Percentiles rank a stretch among this genome's conserved stretches.
Conservation (phyloP, 441 rosid species). For the Erodium texanum region DNA sequence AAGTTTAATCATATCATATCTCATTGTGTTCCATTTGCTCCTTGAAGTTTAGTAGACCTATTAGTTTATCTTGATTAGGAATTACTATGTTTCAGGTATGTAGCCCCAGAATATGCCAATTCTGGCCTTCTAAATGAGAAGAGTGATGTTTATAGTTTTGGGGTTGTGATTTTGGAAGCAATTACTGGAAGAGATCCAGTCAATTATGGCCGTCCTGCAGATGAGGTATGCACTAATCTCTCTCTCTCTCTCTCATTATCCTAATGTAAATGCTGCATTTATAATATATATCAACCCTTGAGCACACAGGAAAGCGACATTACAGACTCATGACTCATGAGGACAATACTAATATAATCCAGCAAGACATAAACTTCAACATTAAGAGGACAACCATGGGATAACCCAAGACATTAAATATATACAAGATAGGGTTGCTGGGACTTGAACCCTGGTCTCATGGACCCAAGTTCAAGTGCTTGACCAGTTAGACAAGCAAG, state of each 20-base stretch:
- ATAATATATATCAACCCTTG: too few species aligned
- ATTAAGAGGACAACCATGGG: too few species aligned
- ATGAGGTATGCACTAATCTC: constrained; percentile 40
- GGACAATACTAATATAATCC: too few species aligned
- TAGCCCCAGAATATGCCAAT: constrained; percentile 95
- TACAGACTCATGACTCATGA: too few species aligned
- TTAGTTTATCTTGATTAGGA: too few species aligned
- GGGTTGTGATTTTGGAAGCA: constrained; percentile 81
- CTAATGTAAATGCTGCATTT: too few species aligned
- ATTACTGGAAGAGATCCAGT: constrained; percentile 95
- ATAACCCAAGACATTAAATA: too few species aligned
- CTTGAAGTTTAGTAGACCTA: too few species aligned
- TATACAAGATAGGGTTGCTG: too few species aligned
- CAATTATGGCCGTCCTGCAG: constrained; percentile 74
- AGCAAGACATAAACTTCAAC: too few species aligned
- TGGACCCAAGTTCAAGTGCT: not conserved
- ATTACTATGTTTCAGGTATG: constrained; percentile 38
- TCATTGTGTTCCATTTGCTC: not conserved
- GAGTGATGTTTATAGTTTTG: constrained; percentile 95
- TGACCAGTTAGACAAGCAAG: too few species aligned
- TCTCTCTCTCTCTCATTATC: not conserved
- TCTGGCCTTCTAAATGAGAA: constrained; percentile 91
- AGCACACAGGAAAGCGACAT: too few species aligned
- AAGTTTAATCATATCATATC: not conserved
- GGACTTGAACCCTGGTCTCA: not conserved